These are phyloP conservation scores for Aureobasidium sp. DNA, from an alignment of 2,329 filamentous ascomycete genomes.

Conservation along the genomic window DNA sequence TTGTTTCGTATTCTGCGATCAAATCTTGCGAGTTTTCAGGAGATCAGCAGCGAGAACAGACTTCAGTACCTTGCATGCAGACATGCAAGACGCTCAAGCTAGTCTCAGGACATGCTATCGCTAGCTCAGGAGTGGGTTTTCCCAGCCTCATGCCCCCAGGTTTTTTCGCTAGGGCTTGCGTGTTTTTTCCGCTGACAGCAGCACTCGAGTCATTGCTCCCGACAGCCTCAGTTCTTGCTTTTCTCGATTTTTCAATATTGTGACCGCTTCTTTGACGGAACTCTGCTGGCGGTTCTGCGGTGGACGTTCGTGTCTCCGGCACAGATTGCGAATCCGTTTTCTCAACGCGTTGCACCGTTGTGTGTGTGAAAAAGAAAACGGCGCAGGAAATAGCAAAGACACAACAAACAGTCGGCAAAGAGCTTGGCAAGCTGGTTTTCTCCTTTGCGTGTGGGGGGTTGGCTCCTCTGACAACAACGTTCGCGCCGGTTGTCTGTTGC, in stretches of 20 bases:
- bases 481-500: conserved; percentile 8
- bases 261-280: background rate
- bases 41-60: background rate
- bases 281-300: background rate
- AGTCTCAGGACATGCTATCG: conserved; percentile 7
- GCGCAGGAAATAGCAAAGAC: background rate
- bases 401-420: background rate
- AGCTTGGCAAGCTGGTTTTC: background rate
- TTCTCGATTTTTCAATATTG: background rate
- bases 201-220: background rate
- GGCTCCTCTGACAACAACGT: conserved; percentile 4
- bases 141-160: conserved; percentile 7
- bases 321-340: conserved; percentile 8
- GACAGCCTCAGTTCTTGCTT: background rate
- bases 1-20: background rate
- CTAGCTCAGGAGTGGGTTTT: conserved; percentile 10
- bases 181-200: conserved; percentile 1
- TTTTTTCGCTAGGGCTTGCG: conserved; percentile 6
- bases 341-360: background rate
- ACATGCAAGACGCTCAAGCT: background rate
- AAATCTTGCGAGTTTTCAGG: background rate
- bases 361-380: conserved; percentile 4
- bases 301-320: background rate
- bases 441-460: background rate
- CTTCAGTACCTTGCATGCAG: conserved; percentile 8